Evolutionary conservation across 257 asterid species (phyloP).

Genomic region (Solanum bulbocastanum): DNA sequence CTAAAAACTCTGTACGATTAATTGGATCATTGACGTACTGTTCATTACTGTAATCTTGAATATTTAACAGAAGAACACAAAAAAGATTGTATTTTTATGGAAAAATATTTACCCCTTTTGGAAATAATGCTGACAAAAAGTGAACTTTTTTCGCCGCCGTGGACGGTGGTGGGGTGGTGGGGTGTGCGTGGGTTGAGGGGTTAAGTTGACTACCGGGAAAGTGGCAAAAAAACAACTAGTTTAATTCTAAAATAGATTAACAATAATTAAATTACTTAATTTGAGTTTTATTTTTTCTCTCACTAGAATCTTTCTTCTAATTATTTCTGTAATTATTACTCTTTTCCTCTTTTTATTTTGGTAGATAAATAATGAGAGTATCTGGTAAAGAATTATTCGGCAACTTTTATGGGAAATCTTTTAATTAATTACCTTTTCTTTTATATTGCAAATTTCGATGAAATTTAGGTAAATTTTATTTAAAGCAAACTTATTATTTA

Average conservation of each 20-base stretch:
- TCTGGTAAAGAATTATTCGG: not conserved
- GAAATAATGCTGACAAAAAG: not conserved
- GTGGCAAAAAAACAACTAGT: not conserved
- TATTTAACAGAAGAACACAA: not conserved
- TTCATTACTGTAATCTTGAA: not conserved
- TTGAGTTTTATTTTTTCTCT: not conserved
- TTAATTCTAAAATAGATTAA: not conserved
- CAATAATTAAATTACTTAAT: not conserved
- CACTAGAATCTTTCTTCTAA: not conserved
- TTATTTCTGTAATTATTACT: not conserved
- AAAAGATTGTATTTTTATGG: not conserved
- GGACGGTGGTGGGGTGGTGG: not conserved
- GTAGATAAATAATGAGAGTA: not conserved
- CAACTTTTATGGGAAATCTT: not conserved
- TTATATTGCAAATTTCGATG: not conserved
- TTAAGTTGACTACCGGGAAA: constrained; percentile 2
- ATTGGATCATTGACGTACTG: not conserved
- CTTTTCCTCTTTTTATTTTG: not conserved
- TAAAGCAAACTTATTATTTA: not conserved
- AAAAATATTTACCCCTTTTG: not conserved
- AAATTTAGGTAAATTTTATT: not conserved
- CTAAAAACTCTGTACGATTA: not conserved
- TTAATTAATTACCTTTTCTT: not conserved
- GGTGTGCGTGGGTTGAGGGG: not conserved
- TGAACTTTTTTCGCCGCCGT: not conserved